Evolutionary conservation across 176 grass and related monocot genomes (phyloP), one percentile per base, ranked within the genome.

Genomic region (Poa annua): DNA sequence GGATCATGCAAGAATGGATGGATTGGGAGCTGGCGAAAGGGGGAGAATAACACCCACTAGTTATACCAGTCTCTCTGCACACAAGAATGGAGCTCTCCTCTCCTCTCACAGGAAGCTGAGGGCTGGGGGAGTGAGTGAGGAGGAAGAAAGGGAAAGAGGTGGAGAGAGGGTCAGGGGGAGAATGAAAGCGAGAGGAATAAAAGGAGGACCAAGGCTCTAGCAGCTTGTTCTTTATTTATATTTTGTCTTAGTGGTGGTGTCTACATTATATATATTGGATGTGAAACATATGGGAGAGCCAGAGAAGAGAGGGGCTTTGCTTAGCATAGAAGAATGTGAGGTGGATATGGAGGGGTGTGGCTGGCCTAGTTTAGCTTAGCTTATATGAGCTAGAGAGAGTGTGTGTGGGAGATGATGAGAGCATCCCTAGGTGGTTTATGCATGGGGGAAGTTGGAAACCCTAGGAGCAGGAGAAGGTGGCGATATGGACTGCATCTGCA

Each of bases 11-110:
- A 87, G 59, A 82, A 83, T 80, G 80, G 79, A 66, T 75, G 29
- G 79, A 32, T 41, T 44, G 59, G 76, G 66, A 64, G 61, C 78
- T 83, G 42, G 84, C 67, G 54, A 88, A 89, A 89, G 86, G 83
- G 42, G 76, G 86, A 86, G 88, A 94, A 94, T 89, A 80, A 79
- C 71, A 85, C 84, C 92, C 86, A 89, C 88, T 85, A 82, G 80
- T 76, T 71, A 47, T 60, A 85, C 32, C 81, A 78, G 32, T 52
- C 55, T 29, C 63, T 78, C 70, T 74, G 70, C 45, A 50, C 70
- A 74, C 45, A 74, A 77, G 61, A 76, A 65, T 35, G 87, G 89
- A 84, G 12, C 80, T 62, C 45, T 73, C 45, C 44, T 45, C 44
- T 73, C 45, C 48, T 52, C 71, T 53, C 71, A 74, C 48, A 34